phyloP scores from a whole-genome alignment of 2,329 filamentous ascomycete species.

The Stenocarpella maydis region DNA sequence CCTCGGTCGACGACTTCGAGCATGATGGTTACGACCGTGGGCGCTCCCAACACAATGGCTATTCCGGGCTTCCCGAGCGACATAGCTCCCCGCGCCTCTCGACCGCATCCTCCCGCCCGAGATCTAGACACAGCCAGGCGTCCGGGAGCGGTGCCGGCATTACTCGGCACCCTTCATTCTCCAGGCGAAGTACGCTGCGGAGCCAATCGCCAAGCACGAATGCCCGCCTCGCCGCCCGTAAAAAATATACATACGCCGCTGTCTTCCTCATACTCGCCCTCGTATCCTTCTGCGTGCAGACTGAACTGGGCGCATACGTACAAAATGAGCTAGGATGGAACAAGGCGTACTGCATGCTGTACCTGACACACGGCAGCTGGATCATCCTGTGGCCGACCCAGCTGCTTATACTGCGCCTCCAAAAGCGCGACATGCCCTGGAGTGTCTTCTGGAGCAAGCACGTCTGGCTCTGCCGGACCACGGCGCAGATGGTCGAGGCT shows the following conservation, averaged over 20 bases:
- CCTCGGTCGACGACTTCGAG: slow-evolving; percentile 36
- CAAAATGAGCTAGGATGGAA: slow-evolving; percentile 92
- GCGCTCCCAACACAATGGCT: slow-evolving; percentile 32
- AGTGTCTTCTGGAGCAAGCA: slow-evolving; percentile 80
- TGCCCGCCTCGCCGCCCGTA: slow-evolving; percentile 72
- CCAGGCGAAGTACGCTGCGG: slow-evolving; percentile 74
- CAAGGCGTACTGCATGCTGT: slow-evolving; percentile 99
- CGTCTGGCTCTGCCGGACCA: slow-evolving; percentile 58
- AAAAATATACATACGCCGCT: slow-evolving; percentile 86
- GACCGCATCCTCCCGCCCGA: slow-evolving; percentile 26
- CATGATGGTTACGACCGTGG: slow-evolving; percentile 23
- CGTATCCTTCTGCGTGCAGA: slow-evolving; percentile 90
- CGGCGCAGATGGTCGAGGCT: slow-evolving; percentile 83
- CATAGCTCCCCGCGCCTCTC: slow-evolving; percentile 22
- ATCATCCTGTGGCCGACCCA: slow-evolving; percentile 86
- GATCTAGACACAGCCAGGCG: slow-evolving; percentile 29
- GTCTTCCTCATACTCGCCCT: slow-evolving; percentile 85
- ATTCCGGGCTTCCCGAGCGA: slow-evolving; percentile 25
- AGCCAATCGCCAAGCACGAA: slow-evolving; percentile 77
- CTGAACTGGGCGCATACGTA: slow-evolving; percentile 93
- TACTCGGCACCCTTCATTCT: slow-evolving; percentile 50
- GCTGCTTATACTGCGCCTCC: slow-evolving; percentile 79
- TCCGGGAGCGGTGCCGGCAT: slow-evolving; percentile 41
- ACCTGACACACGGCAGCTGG: slow-evolving; percentile 96
- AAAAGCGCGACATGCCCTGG: slow-evolving; percentile 83